Evolutionary conservation across 345 rosid genomes (phyloP).

Genomic region (Euphorbia tirucalli): DNA sequence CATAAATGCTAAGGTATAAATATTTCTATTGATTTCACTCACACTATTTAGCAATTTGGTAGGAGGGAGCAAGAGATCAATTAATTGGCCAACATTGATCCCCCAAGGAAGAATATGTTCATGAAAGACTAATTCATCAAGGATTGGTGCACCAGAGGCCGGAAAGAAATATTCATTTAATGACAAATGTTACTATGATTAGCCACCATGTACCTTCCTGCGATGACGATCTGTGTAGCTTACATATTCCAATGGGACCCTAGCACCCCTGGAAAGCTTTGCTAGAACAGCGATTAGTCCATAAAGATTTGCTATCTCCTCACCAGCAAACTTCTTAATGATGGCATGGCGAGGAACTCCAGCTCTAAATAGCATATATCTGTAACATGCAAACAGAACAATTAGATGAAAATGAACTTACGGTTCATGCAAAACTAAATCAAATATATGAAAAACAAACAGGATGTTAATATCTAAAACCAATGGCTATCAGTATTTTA

Average conservation of each 20-base stretch:
- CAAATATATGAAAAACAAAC: neutral
- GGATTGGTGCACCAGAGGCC: neutral
- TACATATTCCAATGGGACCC: conserved; percentile 89
- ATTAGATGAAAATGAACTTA: neutral
- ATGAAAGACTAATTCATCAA: neutral
- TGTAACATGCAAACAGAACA: conserved; percentile 17
- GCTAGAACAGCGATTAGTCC: conserved; percentile 65
- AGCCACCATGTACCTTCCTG: conserved; percentile 57
- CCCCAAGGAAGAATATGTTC: neutral
- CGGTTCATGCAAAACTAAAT: neutral
- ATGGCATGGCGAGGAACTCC: conserved; percentile 97
- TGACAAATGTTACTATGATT: neutral
- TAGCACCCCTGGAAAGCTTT: conserved; percentile 72
- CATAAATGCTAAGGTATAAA: neutral
- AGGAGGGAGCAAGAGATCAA: neutral
- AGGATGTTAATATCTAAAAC: neutral
- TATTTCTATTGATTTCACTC: neutral
- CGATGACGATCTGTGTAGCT: conserved; percentile 87
- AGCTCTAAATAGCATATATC: conserved; percentile 91
- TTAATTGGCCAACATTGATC: neutral
- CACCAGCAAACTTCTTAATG: conserved; percentile 84
- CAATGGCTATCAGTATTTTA: neutral
- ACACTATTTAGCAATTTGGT: neutral
- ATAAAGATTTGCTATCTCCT: conserved; percentile 66
- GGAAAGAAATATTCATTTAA: neutral